Evolutionary conservation across 257 asterid species (phyloP).

Genomic region (Solanum chaucha): DNA sequence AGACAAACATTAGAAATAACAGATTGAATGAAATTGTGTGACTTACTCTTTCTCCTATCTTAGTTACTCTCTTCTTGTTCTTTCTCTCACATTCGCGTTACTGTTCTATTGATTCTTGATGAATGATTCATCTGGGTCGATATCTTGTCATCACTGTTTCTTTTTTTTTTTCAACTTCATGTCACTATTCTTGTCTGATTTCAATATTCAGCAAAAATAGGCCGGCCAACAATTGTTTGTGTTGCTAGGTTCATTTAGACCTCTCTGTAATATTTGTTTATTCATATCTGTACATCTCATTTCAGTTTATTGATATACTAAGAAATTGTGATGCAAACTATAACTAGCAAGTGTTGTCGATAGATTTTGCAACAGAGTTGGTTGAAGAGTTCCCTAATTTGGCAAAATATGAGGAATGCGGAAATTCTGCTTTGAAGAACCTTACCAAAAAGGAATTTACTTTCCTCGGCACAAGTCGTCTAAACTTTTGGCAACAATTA

Average conservation of each 20-base stretch:
- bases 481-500: conserved; percentile 15
- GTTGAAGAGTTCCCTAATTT: conserved; percentile 16
- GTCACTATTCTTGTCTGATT: neutral
- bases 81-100: no score
- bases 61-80: no score
- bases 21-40: no score
- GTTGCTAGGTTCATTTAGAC: neutral
- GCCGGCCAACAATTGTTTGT: neutral
- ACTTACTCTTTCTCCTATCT: no score
- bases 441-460: conserved; percentile 26
- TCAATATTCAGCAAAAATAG: neutral
- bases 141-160: neutral
- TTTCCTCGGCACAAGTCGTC: conserved; percentile 19
- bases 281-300: neutral
- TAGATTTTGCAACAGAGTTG: conserved; percentile 29
- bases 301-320: neutral
- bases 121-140: neutral
- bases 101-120: no score
- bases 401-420: conserved; percentile 12
- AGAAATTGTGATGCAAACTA: neutral
- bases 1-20: no score
- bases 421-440: conserved; percentile 18
- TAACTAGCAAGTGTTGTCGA: neutral
- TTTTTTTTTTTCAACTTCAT: neutral
- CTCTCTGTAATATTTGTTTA: neutral